Base-by-base conservation (phyloP, 164 flowering plant species). In the Dillenia suffruticosa region DNA sequence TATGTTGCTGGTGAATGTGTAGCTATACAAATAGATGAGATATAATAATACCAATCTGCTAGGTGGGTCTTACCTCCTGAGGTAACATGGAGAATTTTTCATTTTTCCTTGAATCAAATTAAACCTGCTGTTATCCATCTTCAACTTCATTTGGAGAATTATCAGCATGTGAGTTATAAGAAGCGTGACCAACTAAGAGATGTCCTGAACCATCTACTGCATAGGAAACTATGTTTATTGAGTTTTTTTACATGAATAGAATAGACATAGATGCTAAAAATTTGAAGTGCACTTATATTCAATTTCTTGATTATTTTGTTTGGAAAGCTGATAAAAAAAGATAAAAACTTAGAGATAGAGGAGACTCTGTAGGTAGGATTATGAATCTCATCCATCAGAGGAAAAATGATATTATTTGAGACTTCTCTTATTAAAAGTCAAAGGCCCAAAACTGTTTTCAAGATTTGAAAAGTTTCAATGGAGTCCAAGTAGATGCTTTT, bases 1-100 rank as follows among this genome's bases (percentile, higher is more conserved):
- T 11, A 24, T 17, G 13, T 64, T 6, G 12, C 7, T 26, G 1
- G 5, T 12, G 26, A 50, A 32, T 14, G 12, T 5, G 10, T 9
- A 15, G 2, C 12, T 44, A 9, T 16, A 12, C 14, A 44, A 5
- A 9, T 40, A 1, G 68, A 72, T 63, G 68, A 68, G 48, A 72
- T 72, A 0, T 2, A 55, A 32, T 11, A 72, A 45, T 72, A 13
- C 45, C 57, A 54, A 44, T 24, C 22, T 54, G 68, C 65, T 2
- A 44, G 61, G 3, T 72, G 75, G 65, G 56, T 72, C 6, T 51
- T 15, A 12, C 51, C 68, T 12, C 49, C 16, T 46, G 57, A 67
- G 19, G 61, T 54, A 0, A 10, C 54, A 0, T 67, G 58, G 68
- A 53, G 64, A 26, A 58, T 63, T 12, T 63, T 9, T 44, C 14